A percentile compares a stretch with the other conserved stretches of the same genome.
These are phyloP conservation scores for Tetracladium maxilliforme DNA, from an alignment of 2,329 filamentous ascomycete genomes.

Conservation along the genomic window DNA sequence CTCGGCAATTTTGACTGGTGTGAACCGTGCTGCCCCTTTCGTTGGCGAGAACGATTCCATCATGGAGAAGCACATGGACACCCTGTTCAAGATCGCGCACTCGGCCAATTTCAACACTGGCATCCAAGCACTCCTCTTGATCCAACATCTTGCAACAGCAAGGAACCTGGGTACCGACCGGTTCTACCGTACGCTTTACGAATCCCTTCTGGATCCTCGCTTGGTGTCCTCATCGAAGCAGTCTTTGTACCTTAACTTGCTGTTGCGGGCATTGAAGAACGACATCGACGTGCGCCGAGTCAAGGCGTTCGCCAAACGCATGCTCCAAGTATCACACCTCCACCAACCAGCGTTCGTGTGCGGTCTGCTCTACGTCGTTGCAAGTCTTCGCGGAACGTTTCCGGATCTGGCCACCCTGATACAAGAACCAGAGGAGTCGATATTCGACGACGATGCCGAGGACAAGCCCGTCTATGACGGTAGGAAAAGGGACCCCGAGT, in stretches of 20 bases:
- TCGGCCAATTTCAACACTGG: constrained; percentile 98
- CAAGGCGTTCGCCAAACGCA: constrained; percentile 88
- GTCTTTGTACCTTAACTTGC: constrained; percentile 81
- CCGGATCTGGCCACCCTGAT: constrained; percentile 67
- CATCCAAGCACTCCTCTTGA: constrained; percentile 85
- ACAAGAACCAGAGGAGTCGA: constrained; percentile 65
- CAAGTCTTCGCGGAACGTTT: constrained; percentile 67
- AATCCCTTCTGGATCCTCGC: constrained; percentile 82
- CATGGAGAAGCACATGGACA: constrained; percentile 81
- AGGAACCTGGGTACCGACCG: constrained; percentile 75
- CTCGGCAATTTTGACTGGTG: constrained; percentile 79
- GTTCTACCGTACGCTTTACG: constrained; percentile 91
- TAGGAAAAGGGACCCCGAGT: constrained; percentile 79
- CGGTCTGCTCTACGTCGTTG: constrained; percentile 79
- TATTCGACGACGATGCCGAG: constrained; percentile 41
- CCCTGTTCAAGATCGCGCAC: constrained; percentile 89
- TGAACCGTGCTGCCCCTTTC: constrained; percentile 93
- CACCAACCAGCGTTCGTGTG: constrained; percentile 90
- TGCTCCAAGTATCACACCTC: constrained; percentile 74
- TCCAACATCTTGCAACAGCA: constrained; percentile 76
- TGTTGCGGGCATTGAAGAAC: constrained; percentile 77
- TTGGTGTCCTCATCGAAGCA: constrained; percentile 87
- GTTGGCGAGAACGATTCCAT: constrained; percentile 64
- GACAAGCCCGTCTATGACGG: constrained; percentile 52
- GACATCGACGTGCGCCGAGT: constrained; percentile 85